Evolutionary conservation across 495 filamentous ascomycete species (phyloP), one percentile per base, ranked within the genome.

Genomic region (Tuber brumale): DNA sequence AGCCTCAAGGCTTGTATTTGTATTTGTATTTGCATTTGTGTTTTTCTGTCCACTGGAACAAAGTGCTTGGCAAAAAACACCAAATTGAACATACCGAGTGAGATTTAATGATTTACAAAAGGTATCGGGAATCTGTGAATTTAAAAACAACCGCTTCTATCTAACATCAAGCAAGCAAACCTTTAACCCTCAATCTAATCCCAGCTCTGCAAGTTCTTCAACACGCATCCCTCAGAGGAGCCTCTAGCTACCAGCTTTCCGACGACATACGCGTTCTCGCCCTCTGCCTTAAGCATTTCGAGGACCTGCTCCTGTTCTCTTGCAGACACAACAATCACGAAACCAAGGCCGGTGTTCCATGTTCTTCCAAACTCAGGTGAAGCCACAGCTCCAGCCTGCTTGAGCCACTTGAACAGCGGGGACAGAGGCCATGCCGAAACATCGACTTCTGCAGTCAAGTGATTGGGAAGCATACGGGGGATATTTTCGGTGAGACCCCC

Each of bases 271-370:
- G 95, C 92, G 51, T 82, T 91, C 88, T 99, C 95, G 19, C 94
- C 95, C 43, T 87, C 85, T 31, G 83, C 84, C 82, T 88, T 84
- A 51, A 97, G 84, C 12, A 87, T 85, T 57, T 77, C 78, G 39
- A 87, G 84, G 4, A 89, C 88, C 71, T 85, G 85, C 43, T 89
- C 87, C 0, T 81, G 89, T 72, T 90, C 85, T 69, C 82, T 88
- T 77, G 85, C 84, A 31, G 86, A 86, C 0, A 97, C 93, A 12
- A 93, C 94, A 12, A 95, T 83, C 6, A 97, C 91, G 93, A 98
- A 97, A 70, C 95, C 95, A 37, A 99, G 83, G 73, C 95, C 95
- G 37, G 89, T 93, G 86, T 99, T 99, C 87, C 96, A 98, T n/a
- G 92, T 92, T 75, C 93, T 87, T 45, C 89, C 92, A 87, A 98